phyloP scores from a whole-genome alignment of 176 grass and related monocot genomes.

The Lolium multiflorum region DNA sequence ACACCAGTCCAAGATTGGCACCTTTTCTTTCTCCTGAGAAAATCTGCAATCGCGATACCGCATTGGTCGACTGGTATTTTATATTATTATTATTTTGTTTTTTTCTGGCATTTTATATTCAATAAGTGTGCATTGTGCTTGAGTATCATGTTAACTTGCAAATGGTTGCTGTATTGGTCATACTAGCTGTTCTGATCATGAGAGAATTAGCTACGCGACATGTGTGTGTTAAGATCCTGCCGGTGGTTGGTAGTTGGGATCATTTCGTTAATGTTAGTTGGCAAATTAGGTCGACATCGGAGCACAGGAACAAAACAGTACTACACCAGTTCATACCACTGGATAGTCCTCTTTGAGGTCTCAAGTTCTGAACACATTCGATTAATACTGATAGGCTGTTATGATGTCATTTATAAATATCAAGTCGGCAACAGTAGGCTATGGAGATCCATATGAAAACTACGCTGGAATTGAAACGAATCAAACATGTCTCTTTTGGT shows the following conservation, averaged over 20 bases:
- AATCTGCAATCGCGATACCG: not conserved
- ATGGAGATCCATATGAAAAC: not conserved
- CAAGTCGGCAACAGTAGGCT: not conserved
- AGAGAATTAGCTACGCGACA: not conserved
- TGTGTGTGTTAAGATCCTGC: slow-evolving; percentile 4
- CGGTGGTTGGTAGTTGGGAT: slow-evolving; percentile 29
- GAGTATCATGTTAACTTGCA: not conserved
- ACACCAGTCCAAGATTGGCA: not conserved
- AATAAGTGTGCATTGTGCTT: not conserved
- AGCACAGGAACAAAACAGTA: slow-evolving; percentile 12
- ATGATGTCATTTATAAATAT: not conserved
- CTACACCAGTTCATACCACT: not conserved
- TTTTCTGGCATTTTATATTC: not conserved
- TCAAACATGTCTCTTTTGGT: no score
- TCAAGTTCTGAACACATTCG: not conserved
- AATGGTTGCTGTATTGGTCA: slow-evolving; percentile 10
- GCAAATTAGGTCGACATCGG: slow-evolving; percentile 14
- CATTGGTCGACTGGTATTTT: not conserved
- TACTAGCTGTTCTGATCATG: slow-evolving; percentile 36
- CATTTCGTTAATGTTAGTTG: slow-evolving; percentile 32
- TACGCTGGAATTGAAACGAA: no score
- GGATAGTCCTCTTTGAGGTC: not conserved
- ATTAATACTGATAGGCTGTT: not conserved
- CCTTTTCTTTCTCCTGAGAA: not conserved
- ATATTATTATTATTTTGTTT: not conserved